Base-by-base conservation (phyloP, 768 basidiomycete genomes). In the Macrolepiota dolichaula region DNA sequence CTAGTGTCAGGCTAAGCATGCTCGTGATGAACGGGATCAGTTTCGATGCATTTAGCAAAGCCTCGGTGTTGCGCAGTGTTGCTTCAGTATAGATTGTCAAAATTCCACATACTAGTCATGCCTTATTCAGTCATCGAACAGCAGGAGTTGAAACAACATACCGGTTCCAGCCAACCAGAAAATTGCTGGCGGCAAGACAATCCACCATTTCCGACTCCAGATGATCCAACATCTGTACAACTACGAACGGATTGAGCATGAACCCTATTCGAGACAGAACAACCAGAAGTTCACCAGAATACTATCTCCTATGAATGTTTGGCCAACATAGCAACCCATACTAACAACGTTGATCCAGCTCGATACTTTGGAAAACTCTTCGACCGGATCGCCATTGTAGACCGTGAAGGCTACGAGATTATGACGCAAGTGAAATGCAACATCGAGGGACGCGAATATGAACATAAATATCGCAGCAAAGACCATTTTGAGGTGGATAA, bases 261-360 rank as follows among this genome's bases (percentile, higher is more conserved):
- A 15, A 42, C 7, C 27, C 4, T 38, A 44, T 10, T 6, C 19
- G 44, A 19, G 11, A 19, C 10, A 22, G 25, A 17, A 50, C 35
- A 37, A 13, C 29, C 37, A n/a, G 6, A 37, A 17, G 13, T 64
- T 42, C 9, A 80, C 80, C 63, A 81, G 65, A 40, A 81, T 78
- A 40, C 68, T 68, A 66, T 80, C 79, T 10, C 78, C 79, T 13
- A 79, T 68, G 59, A 78, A 73, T 1, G 77, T 80, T 66, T 80
- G 79, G 1, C 65, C 74, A 37, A 75, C 74, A 64, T 77, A 79
- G 50, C 71, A 68, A 0, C 64, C 75, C 67, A 77, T 75, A 63
- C 75, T 75, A 70, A 81, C 73, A 7, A 80, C 76, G 56, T 76
- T 77, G 27, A 80, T 65, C 78, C 76, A 77, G 51, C 73, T 67